These are phyloP conservation scores for Cicer yamashitae DNA, from an alignment of 306 rosid genomes.

Conservation along the genomic window DNA sequence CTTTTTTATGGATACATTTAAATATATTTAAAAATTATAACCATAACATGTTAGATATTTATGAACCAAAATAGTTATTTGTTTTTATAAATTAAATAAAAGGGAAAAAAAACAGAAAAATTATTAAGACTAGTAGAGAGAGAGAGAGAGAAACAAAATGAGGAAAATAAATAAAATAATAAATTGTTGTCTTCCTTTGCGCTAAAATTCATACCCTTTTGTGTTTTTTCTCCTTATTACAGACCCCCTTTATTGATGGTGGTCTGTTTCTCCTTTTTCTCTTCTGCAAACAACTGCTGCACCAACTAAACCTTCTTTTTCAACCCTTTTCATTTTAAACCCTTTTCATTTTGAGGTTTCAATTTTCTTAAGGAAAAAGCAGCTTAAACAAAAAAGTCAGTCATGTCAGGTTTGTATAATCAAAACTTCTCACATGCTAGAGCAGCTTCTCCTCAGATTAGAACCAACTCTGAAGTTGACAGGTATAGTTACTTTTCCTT, in stretches of 20 bases:
- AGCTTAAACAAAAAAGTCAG: conserved; percentile 21
- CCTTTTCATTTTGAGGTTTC: conserved; percentile 33
- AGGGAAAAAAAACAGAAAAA: conserved; percentile 17
- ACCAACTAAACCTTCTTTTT: conserved; percentile 65
- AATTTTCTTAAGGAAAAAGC: conserved; percentile 46
- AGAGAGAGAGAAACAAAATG: neutral
- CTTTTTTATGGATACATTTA: too few relatives aligned
- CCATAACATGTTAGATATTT: too few relatives aligned
- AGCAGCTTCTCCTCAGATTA: conserved; percentile 97
- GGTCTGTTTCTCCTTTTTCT: conserved; percentile 64
- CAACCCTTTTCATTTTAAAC: conserved; percentile 45
- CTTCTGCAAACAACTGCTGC: conserved; percentile 61
- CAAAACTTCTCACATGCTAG: conserved; percentile 95
- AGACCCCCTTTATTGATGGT: conserved; percentile 59
- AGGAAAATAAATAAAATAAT: conserved; percentile 52
- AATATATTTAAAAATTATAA: too few relatives aligned
- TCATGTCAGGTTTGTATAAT: conserved; percentile 94
- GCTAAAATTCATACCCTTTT: conserved; percentile 57
- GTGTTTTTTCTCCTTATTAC: conserved; percentile 49
- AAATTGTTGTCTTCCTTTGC: conserved; percentile 47
- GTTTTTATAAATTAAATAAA: too few relatives aligned
- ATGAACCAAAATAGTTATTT: too few relatives aligned
- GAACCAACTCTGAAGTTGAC: conserved; percentile 81
- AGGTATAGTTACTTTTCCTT: conserved; percentile 50
- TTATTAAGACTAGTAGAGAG: conserved; percentile 4